phyloP scores from a whole-genome alignment of 2,329 filamentous ascomycete species.

The Xylogone sp. region DNA sequence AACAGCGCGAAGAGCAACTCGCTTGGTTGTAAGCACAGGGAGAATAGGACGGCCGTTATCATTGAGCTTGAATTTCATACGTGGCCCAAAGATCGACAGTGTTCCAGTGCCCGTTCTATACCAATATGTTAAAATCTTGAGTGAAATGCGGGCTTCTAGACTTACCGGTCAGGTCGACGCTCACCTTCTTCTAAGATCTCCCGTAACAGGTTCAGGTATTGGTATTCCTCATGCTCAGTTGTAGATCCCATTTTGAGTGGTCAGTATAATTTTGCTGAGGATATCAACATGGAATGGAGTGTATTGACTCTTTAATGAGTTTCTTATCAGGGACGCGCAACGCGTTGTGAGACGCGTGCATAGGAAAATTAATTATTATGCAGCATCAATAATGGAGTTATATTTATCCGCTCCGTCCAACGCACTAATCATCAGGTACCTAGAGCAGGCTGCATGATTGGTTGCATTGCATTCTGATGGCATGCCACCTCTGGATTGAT shows the following conservation, averaged over 20 bases:
- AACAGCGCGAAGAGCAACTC: constrained; percentile 88
- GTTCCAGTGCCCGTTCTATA: constrained; percentile 93
- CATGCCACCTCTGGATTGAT: too few species aligned
- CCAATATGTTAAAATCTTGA: neutral
- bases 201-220: constrained; percentile 87
- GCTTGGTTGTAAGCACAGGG: constrained; percentile 94
- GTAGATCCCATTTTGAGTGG: neutral
- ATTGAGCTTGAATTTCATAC: constrained; percentile 80
- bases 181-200: constrained; percentile 82
- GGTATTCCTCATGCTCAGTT: constrained; percentile 74
- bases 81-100: constrained; percentile 81
- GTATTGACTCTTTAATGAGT: too few species aligned
- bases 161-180: constrained; percentile 78
- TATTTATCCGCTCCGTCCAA: too few species aligned
- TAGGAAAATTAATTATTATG: too few species aligned
- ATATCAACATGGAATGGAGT: too few species aligned
- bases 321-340: too few species aligned
- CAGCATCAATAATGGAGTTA: too few species aligned
- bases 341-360: too few species aligned
- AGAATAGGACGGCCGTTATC: constrained; percentile 59
- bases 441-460: too few species aligned
- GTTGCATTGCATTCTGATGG: too few species aligned
- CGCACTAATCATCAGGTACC: too few species aligned
- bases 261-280: too few species aligned
- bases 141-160: neutral